A percentile compares a stretch with the other conserved stretches of the same genome.
Evolutionary conservation across 1,139 yeast species (phyloP).

Genomic region (Yamadazyma membranifaciens): DNA sequence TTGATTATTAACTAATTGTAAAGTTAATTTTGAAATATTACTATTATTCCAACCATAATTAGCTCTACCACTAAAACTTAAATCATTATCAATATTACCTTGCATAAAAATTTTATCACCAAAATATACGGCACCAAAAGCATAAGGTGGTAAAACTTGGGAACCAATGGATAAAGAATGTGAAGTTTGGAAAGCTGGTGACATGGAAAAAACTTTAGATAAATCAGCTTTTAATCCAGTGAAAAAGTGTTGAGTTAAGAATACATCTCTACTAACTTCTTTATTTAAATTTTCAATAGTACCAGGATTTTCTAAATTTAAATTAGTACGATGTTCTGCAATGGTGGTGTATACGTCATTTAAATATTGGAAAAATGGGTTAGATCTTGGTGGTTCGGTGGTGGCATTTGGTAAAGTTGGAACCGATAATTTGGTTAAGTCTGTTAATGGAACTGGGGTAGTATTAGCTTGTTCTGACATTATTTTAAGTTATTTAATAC

Average conservation of each 20-base stretch:
- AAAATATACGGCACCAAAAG: conserved; percentile 88
- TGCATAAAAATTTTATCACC: conserved; percentile 84
- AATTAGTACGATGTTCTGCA: conserved; percentile 73
- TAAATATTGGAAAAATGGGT: conserved; percentile 80
- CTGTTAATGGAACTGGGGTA: conserved; percentile 44
- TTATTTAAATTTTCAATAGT: conserved; percentile 90
- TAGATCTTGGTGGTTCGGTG: conserved; percentile 55
- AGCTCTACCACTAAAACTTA: conserved; percentile 81
- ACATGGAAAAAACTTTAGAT: conserved; percentile 85
- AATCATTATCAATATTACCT: conserved; percentile 88
- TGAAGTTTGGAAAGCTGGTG: conserved; percentile 96
- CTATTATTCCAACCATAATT: conserved; percentile 89
- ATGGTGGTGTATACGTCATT: conserved; percentile 75
- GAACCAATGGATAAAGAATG: conserved; percentile 93
- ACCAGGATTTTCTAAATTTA: conserved; percentile 89
- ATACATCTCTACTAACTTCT: conserved; percentile 92
- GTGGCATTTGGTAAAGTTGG: conserved; percentile 61
- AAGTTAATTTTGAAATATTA: conserved; percentile 78
- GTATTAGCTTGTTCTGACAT: conserved; percentile 19
- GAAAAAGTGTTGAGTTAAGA: conserved; percentile 85
- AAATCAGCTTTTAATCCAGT: conserved; percentile 97
- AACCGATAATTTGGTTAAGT: conserved; percentile 50
- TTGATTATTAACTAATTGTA: conserved; percentile 87
- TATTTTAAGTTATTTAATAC: conserved; percentile 4
- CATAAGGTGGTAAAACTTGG: conserved; percentile 83